Conservation (phyloP, 495 filamentous ascomycete species). For the Tricharina praecox region DNA sequence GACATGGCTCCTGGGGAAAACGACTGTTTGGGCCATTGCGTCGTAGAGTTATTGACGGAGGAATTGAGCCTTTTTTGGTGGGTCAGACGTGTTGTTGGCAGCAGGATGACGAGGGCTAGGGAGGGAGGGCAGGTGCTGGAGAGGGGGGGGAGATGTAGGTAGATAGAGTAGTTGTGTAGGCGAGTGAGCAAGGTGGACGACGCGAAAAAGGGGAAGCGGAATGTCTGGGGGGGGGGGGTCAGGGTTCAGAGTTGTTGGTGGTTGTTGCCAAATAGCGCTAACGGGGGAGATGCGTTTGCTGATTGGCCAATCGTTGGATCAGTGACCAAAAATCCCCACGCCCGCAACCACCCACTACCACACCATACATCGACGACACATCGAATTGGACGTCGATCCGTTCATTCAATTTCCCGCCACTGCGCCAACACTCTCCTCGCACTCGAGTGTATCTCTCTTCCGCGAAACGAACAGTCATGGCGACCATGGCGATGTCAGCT, state of each 20-base stretch:
- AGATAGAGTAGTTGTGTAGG: background rate
- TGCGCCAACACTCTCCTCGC: too few species aligned
- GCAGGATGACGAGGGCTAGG: background rate
- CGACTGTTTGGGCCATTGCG: constrained; percentile 36
- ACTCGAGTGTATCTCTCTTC: too few species aligned
- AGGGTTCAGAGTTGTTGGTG: constrained; percentile 1
- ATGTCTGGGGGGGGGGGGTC: background rate
- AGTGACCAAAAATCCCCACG: too few species aligned
- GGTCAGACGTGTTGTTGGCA: background rate
- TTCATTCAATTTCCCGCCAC: too few species aligned
- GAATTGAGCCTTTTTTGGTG: background rate
- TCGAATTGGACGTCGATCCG: too few species aligned
- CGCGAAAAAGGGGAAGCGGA: constrained; percentile 7
- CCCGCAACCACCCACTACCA: too few species aligned
- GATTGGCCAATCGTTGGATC: constrained; percentile 6
- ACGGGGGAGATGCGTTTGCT: background rate
- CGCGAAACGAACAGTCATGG: constrained; percentile 25
- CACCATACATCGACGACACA: too few species aligned
- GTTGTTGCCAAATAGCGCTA: background rate
- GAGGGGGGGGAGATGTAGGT: background rate
- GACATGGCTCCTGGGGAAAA: constrained; percentile 92
- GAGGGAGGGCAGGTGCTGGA: background rate
- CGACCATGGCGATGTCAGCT: constrained; percentile 29
- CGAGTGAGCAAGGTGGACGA: background rate
- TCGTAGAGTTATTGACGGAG: background rate